Conservation (phyloP, 2,329 filamentous ascomycete species). For the Pseudogymnoascus sp. region DNA sequence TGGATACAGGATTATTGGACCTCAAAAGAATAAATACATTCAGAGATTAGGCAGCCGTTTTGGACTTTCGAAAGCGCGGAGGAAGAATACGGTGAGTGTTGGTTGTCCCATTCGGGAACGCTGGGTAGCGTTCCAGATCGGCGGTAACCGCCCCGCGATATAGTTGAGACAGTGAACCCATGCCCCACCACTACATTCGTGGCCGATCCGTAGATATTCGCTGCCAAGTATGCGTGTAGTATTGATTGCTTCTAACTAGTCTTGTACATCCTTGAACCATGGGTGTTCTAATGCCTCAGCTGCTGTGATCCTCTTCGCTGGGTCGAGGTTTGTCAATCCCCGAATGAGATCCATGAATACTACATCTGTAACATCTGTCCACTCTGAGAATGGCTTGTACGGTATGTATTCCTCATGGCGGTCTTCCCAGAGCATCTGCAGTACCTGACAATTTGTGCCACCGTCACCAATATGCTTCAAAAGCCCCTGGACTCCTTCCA, state of each 20-base stretch:
- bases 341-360: conserved; percentile 27
- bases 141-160: neutral
- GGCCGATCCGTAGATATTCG: too few species aligned
- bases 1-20: neutral
- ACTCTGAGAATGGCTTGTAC: conserved; percentile 29
- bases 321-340: conserved; percentile 29
- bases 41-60: neutral
- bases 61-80: neutral
- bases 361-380: conserved; percentile 24
- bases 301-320: conserved; percentile 28
- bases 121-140: neutral
- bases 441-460: conserved; percentile 25
- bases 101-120: neutral
- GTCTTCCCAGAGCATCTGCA: conserved; percentile 31
- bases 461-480: conserved; percentile 29
- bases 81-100: neutral
- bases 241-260: too few species aligned
- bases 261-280: conserved; percentile 22
- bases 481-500: conserved; percentile 7
- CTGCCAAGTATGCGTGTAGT: too few species aligned
- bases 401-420: conserved; percentile 25
- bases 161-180: neutral
- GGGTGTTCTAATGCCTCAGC: conserved; percentile 28
- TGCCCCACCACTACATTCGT: neutral
- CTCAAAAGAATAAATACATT: neutral